phyloP scores from a whole-genome alignment of 1,139 yeast species.

The Oligophagozyma castellii region DNA sequence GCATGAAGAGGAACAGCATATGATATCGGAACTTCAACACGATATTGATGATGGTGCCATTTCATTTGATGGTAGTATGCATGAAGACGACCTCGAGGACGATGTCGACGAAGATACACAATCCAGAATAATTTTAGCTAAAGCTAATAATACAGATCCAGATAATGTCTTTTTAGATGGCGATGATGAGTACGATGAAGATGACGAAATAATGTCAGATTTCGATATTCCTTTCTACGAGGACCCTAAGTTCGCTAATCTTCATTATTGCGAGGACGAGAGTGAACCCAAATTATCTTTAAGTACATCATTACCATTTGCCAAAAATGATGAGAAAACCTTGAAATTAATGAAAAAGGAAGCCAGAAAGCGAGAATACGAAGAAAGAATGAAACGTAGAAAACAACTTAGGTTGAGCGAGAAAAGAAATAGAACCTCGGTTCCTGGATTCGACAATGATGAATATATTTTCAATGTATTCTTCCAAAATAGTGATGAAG shows the following conservation, averaged over 20 bases:
- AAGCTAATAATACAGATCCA: slow-evolving; percentile 5
- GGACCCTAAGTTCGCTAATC: slow-evolving; percentile 25
- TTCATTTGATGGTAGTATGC: slow-evolving; percentile 24
- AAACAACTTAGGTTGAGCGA: slow-evolving; percentile 12
- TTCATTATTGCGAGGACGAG: slow-evolving; percentile 22
- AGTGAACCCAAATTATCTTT: slow-evolving; percentile 20
- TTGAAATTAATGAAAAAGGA: slow-evolving; percentile 15
- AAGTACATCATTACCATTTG: slow-evolving; percentile 28
- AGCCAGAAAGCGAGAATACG: slow-evolving; percentile 26
- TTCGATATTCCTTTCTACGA: slow-evolving; percentile 27
- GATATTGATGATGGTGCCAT: slow-evolving; percentile 20
- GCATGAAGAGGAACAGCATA: slow-evolving; percentile 34
- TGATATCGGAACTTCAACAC: slow-evolving; percentile 28
- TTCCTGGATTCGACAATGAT: slow-evolving; percentile 14
- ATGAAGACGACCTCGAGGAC: slow-evolving; percentile 21
- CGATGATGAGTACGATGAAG: slow-evolving; percentile 30
- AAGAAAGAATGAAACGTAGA: slow-evolving; percentile 18
- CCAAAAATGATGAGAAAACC: slow-evolving; percentile 21
- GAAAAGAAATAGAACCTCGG: slow-evolving; percentile 8
- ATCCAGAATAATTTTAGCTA: slow-evolving; percentile 4
- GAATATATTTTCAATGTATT: slow-evolving; percentile 24
- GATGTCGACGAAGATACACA: slow-evolving; percentile 2
- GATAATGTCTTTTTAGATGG: slow-evolving; percentile 16
- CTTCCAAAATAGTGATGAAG: slow-evolving; percentile 23
- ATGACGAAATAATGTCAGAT: slow-evolving; percentile 23